Conservation (phyloP, 495 filamentous ascomycete genomes). For the Lophiostoma macrostomum region DNA sequence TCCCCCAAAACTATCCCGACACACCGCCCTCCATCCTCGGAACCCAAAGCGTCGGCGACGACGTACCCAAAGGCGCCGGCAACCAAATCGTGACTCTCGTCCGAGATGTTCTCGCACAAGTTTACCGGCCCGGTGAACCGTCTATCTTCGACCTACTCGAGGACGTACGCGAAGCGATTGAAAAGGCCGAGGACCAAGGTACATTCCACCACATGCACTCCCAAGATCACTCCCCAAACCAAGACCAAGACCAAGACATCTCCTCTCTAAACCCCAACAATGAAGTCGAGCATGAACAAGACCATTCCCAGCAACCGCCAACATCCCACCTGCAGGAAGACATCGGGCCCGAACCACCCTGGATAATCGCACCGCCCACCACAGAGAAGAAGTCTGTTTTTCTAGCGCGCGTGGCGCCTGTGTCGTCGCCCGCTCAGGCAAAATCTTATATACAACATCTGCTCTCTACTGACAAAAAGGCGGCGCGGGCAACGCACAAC, state of each 20-base stretch:
- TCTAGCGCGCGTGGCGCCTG: conserved; percentile 67
- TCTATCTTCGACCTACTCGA: conserved; percentile 88
- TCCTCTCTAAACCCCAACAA: no score
- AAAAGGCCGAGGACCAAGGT: conserved; percentile 31
- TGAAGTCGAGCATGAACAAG: no score
- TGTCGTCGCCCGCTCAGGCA: conserved; percentile 66
- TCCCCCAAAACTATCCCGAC: conserved; percentile 70
- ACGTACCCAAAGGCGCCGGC: conserved; percentile 61
- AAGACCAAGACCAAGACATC: no score
- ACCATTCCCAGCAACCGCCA: no score
- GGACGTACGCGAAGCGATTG: conserved; percentile 52
- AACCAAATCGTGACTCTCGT: conserved; percentile 63
- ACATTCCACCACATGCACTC: no score
- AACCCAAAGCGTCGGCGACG: conserved; percentile 55
- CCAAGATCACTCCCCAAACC: no score
- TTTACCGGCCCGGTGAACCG: conserved; percentile 70
- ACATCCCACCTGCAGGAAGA: conserved; percentile 13
- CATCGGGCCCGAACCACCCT: conserved; percentile 53
- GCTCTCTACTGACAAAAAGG: conserved; percentile 73
- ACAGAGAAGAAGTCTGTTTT: conserved; percentile 87
- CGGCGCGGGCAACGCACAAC: conserved; percentile 85
- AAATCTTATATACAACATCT: conserved; percentile 67
- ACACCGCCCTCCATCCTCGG: conserved; percentile 67
- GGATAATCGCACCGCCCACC: conserved; percentile 68
- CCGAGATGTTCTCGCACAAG: conserved; percentile 58